phyloP scores from a whole-genome alignment of 2,329 filamentous ascomycete species.

The Leptographium wingfieldii region DNA sequence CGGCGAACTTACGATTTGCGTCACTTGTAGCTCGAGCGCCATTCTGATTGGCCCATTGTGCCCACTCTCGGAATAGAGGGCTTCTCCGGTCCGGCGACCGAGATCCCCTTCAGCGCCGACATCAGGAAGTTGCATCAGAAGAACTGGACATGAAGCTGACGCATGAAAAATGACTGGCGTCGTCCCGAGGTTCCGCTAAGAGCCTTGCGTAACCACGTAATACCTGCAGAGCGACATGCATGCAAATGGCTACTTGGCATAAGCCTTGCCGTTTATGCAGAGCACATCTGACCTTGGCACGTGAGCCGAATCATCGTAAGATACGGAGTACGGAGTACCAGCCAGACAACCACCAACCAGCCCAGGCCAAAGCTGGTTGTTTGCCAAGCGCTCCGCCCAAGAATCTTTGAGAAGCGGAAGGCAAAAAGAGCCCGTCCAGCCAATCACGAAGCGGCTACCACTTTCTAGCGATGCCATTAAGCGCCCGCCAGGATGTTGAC shows the following conservation, averaged over 20 bases:
- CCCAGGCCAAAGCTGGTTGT: not conserved
- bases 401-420: not conserved
- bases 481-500: not conserved
- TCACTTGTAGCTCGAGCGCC: not conserved
- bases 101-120: not conserved
- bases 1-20: not conserved
- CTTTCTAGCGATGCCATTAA: not conserved
- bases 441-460: not conserved
- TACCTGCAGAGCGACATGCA: not conserved
- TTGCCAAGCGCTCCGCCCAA: not conserved
- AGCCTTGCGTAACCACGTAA: not conserved
- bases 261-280: not conserved
- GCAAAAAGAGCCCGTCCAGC: not conserved
- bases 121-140: not conserved
- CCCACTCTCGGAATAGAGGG: constrained; percentile 1
- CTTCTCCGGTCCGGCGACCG: constrained; percentile 6
- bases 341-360: not conserved
- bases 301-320: not conserved
- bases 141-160: not conserved
- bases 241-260: not conserved
- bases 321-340: not conserved
- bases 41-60: constrained; percentile 5
- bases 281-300: not conserved
- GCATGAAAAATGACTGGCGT: not conserved
- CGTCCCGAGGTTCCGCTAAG: not conserved